Conservation (phyloP, 805 yeast species). For the Wickerhamomyces pijperi region DNA sequence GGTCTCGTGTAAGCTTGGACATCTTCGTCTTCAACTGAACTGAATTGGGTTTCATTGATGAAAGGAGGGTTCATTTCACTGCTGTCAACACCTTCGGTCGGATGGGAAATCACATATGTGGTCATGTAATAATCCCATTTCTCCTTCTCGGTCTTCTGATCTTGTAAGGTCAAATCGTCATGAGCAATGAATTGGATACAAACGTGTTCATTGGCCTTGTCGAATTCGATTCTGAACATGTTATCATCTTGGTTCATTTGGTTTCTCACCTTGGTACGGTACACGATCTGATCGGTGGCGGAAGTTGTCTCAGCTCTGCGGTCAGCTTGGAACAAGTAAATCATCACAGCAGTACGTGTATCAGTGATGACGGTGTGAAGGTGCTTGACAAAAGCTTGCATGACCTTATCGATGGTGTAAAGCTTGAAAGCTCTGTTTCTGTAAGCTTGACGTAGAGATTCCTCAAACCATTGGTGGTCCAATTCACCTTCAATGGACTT, state of each 20-base stretch:
- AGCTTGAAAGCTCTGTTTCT: slow-evolving; percentile 87
- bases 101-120: slow-evolving; percentile 86
- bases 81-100: slow-evolving; percentile 90
- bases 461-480: slow-evolving; percentile 94
- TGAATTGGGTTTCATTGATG: slow-evolving; percentile 36
- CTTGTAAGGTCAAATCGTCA: slow-evolving; percentile 80
- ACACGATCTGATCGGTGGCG: slow-evolving; percentile 79
- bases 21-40: slow-evolving; percentile 35
- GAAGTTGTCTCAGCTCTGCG: slow-evolving; percentile 53
- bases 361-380: slow-evolving; percentile 79
- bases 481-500: slow-evolving; percentile 78
- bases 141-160: slow-evolving; percentile 58
- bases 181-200: slow-evolving; percentile 75
- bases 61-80: slow-evolving; percentile 73
- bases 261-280: slow-evolving; percentile 78
- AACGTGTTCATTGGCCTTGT: slow-evolving; percentile 39
- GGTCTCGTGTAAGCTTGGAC: slow-evolving; percentile 56
- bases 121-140: slow-evolving; percentile 91
- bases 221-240: slow-evolving; percentile 78
- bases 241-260: slow-evolving; percentile 81
- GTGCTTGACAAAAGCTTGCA: slow-evolving; percentile 76
- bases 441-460: slow-evolving; percentile 87
- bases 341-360: slow-evolving; percentile 65
- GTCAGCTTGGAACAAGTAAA: slow-evolving; percentile 75
- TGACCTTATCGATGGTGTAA: slow-evolving; percentile 87